Evolutionary conservation across 1,284 basidiomycete genomes (phyloP).

Genomic region (Puccinia polysora): DNA sequence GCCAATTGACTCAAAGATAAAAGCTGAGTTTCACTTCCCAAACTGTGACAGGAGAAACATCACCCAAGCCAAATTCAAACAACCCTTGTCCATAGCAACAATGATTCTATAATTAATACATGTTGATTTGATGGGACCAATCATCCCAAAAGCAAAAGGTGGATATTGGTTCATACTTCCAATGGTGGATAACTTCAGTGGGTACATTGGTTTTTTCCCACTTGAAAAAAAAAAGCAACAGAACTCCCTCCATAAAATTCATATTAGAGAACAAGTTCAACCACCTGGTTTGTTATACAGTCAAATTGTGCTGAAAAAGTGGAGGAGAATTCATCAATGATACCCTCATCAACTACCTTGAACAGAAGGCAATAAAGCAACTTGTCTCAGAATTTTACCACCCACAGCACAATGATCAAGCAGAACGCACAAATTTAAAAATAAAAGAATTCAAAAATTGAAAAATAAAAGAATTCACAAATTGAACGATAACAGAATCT

Average conservation of each 20-base stretch:
- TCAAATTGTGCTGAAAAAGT: not conserved
- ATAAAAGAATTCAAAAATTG: too few species aligned
- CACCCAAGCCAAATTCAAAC: not conserved
- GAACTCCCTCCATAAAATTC: not conserved
- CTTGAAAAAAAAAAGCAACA: not conserved
- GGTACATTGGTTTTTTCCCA: not conserved
- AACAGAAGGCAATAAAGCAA: not conserved
- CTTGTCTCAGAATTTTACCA: not conserved
- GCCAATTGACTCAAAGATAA: not conserved
- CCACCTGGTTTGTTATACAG: not conserved
- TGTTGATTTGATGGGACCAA: not conserved
- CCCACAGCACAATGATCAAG: not conserved
- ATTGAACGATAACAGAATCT: not conserved
- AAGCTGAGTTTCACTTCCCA: not conserved
- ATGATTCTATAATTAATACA: not conserved
- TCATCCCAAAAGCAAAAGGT: not conserved
- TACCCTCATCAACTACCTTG: not conserved
- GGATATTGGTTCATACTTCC: not conserved
- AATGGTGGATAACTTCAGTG: not conserved
- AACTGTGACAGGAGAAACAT: not conserved
- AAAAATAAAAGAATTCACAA: too few species aligned
- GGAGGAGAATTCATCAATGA: constrained; percentile 9
- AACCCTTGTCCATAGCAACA: not conserved
- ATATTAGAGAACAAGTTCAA: not conserved
- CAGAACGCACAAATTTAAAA: not conserved